These are phyloP conservation scores for Populus alba DNA, from an alignment of 345 rosid species.

Conservation along the genomic window DNA sequence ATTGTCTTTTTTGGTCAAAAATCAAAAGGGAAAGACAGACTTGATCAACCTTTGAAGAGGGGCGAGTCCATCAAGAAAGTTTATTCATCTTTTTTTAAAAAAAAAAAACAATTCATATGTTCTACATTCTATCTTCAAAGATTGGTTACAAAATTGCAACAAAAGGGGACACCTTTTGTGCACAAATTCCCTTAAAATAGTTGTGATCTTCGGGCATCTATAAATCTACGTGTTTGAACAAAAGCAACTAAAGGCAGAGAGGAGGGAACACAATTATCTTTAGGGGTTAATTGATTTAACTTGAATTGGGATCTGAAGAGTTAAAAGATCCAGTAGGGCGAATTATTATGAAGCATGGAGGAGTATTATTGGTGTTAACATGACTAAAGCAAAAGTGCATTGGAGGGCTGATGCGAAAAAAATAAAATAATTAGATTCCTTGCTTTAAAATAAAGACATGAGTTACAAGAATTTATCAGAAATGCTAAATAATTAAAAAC, in stretches of 20 bases:
- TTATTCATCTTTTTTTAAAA: background rate
- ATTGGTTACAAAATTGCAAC: background rate
- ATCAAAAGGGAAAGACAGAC: background rate
- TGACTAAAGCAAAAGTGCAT: slow-evolving; percentile 20
- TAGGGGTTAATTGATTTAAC: slow-evolving; percentile 2
- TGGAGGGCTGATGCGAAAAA: slow-evolving; percentile 6
- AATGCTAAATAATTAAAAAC: too few relatives aligned
- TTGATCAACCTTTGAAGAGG: slow-evolving; percentile 14
- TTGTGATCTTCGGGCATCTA: background rate
- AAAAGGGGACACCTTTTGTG: background rate
- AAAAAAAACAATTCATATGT: too few relatives aligned
- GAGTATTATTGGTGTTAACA: background rate
- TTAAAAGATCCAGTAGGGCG: background rate
- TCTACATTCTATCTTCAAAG: background rate
- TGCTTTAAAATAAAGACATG: background rate
- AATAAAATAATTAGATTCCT: background rate
- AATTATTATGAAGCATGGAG: background rate
- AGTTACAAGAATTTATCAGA: background rate
- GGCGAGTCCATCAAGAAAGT: slow-evolving; percentile 2
- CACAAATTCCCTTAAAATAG: background rate
- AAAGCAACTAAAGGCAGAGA: slow-evolving; percentile 3
- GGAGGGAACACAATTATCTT: slow-evolving; percentile 9
- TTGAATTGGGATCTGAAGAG: slow-evolving; percentile 4
- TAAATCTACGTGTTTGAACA: background rate
- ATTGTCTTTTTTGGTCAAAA: slow-evolving; percentile 19